Conservation (phyloP, 2,329 filamentous ascomycete genomes). For the Ophiostoma perfectum region DNA sequence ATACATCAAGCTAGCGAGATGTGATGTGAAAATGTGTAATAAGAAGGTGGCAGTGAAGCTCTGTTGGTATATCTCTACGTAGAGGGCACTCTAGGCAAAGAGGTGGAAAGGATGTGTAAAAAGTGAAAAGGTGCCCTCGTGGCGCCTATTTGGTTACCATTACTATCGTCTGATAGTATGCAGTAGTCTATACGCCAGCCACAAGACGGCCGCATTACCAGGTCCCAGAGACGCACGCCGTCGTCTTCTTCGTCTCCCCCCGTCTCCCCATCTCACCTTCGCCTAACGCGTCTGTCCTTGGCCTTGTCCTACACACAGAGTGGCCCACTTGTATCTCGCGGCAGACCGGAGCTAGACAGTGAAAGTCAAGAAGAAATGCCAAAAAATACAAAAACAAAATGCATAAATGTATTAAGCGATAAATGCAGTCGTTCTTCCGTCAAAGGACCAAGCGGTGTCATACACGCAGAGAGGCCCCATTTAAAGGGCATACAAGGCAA, state of each 20-base stretch:
- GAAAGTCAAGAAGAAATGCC: too few relatives aligned
- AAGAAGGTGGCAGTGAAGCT: slow-evolving; percentile 2
- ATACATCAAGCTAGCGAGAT: not conserved
- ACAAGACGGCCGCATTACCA: not conserved
- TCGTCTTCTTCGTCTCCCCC: not conserved
- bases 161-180: not conserved
- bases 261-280: not conserved
- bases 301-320: not conserved
- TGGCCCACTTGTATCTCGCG: not conserved
- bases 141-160: too few relatives aligned
- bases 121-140: not conserved
- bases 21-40: not conserved
- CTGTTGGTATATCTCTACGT: not conserved
- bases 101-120: not conserved
- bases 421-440: too few relatives aligned
- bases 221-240: not conserved
- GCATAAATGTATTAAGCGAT: too few relatives aligned
- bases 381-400: too few relatives aligned
- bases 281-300: slow-evolving; percentile 3
- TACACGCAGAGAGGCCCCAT: too few relatives aligned
- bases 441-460: too few relatives aligned
- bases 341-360: not conserved
- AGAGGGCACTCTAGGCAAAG: not conserved
- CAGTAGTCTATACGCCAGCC: not conserved
- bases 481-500: too few relatives aligned